Evolutionary conservation across 2,329 filamentous ascomycete species (phyloP), one percentile per base, ranked within the genome.

Genomic region (Thielaviopsis euricoi): DNA sequence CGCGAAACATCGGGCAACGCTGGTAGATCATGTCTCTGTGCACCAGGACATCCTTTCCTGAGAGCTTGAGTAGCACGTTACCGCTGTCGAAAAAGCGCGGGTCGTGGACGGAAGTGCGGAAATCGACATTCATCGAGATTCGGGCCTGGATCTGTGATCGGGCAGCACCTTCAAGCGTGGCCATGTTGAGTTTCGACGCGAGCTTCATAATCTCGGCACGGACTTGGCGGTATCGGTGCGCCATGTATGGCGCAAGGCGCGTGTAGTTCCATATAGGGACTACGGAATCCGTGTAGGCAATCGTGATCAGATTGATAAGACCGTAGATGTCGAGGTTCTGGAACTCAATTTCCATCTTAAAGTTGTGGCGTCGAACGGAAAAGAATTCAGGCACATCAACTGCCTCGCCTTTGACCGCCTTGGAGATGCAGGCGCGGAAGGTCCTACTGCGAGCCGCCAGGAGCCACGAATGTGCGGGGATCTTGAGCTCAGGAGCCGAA

Each of bases 1-100:
- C 87, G 62, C 91, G 76, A 63, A 98, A 98, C 75, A 96, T 98
- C 0, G 89, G 89, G 64, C 90, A 96, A 63, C 93, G 78, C 65
- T 85, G 83, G 63, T 89, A 90, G 40, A 96, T 69, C 3, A 97
- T 70, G 4, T 83, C 76, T 62, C 88, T 91, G 65, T 98, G 93
- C 0, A 86, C 83, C 15, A 75, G 73, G 37, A 89, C 71, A 26
- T 83, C 83, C n/a, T 80, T 79, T 22, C 83, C 86, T 60, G 87
- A 81, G 12, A 97, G 76, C 63, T 95, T 83, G 19, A 97, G 73
- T 6, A 91, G 67, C 6, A 89, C 78, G 68, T 98, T 90, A 2
- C 82, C 85, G 65, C 88, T 85, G 6, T 85, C 80, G 62, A 93
- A 91, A 66, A 89, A 95, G 0, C 71, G 69, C 0, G 76, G 70